Evolutionary conservation across 2,329 filamentous ascomycete genomes (phyloP).

Genomic region (Chrysoporthe puriensis): DNA sequence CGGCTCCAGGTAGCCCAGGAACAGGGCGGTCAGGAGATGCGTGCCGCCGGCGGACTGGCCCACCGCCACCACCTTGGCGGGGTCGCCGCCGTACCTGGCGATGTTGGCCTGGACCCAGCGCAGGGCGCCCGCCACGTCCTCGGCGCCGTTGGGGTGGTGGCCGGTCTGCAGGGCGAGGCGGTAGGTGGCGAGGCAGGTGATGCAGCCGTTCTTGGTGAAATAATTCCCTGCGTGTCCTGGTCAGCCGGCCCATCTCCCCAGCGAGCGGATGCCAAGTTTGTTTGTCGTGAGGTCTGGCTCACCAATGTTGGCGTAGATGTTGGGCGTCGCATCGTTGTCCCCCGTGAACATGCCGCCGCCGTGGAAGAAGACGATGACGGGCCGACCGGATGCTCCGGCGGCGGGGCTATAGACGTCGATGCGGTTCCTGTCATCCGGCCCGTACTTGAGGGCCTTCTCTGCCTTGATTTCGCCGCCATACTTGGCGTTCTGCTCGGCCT

Average conservation of each 20-base stretch:
- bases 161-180: constrained; percentile 30
- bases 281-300: background rate
- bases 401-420: constrained; percentile 28
- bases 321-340: constrained; percentile 29
- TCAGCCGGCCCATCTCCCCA: too few species aligned
- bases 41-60: constrained; percentile 32
- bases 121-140: constrained; percentile 28
- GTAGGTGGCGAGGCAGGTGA: constrained; percentile 35
- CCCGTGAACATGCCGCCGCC: constrained; percentile 31
- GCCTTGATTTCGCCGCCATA: constrained; percentile 18
- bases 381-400: constrained; percentile 12
- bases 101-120: constrained; percentile 32
- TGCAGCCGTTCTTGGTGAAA: constrained; percentile 33
- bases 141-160: constrained; percentile 29
- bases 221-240: constrained; percentile 18
- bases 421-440: constrained; percentile 24
- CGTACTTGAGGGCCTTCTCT: constrained; percentile 30
- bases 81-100: constrained; percentile 31
- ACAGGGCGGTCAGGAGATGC: constrained; percentile 27
- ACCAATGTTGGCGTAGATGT: constrained; percentile 30
- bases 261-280: too few species aligned
- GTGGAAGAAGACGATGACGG: constrained; percentile 32
- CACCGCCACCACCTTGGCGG: constrained; percentile 25
- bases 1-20: constrained; percentile 27
- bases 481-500: constrained; percentile 18